Evolutionary conservation across 1,139 yeast species (phyloP), one percentile per base, ranked within the genome.

Genomic region (Candida glucosophila): DNA sequence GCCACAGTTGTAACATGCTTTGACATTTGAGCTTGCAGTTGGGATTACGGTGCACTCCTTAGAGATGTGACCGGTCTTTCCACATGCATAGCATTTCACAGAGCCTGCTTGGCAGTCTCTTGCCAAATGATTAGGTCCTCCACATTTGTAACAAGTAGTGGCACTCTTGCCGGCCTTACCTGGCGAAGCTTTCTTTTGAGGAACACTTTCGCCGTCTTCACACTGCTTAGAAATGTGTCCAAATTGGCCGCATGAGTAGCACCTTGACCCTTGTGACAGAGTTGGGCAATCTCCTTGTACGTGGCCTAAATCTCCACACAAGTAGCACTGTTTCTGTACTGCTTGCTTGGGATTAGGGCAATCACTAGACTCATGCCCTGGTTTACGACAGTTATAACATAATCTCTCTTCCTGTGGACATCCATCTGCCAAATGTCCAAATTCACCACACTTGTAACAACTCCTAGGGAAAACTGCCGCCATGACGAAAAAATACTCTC

Each of bases 71-170:
- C 95, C 95, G 38, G 72, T 65, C 57, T 79, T 77, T 43, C 95
- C 95, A 59, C 96, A 86, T 32, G 92, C 82, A 67, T 82, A 86
- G 60, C 96, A 86, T 58, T 81, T 82, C 52, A 77, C 73, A 32
- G 44, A 49, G 40, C 71, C 67, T 35, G 85, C 86, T 57, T 78
- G 83, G 58, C 95, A 83, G 56, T 82, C 93, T 60, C 85, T 78
- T 36, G 94, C 94, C 59, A 76, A 79, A 56, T 83, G 95, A 74
- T 82, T 82, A 51, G 92, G 88, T 38, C 92, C 94, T 47, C 93
- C 93, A 56, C 94, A 83, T 60, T 78, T 82, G 77, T 79, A 81
- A 60, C 94, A 83, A 32, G 86, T 74, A 35, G 82, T 71, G 37
- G 67, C 66, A 34, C 52, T 37, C 29, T 44, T 36, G 22, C 33